A percentile compares a stretch with the other conserved stretches of the same genome.
These are phyloP conservation scores for Pyronema omphalodes DNA, from an alignment of 495 filamentous ascomycete species.

Conservation along the genomic window DNA sequence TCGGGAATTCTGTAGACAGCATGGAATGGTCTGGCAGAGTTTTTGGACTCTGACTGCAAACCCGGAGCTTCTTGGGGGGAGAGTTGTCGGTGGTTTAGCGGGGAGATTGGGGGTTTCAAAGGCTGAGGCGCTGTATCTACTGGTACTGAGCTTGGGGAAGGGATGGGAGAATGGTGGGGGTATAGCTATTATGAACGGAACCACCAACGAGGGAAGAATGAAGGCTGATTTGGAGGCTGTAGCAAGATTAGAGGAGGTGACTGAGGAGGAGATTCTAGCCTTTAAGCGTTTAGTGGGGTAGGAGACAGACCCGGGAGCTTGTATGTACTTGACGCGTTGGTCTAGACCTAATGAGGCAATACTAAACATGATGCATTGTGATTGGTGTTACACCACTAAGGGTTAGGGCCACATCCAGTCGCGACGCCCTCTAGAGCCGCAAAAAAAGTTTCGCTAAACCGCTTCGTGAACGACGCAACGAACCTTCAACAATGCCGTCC, in stretches of 20 bases:
- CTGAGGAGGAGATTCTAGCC: conserved; percentile 26
- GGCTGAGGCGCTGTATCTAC: conserved; percentile 38
- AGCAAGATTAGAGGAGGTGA: conserved; percentile 33
- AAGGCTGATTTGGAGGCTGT: conserved; percentile 40
- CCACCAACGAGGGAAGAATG: conserved; percentile 45
- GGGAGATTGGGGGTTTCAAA: conserved; percentile 26
- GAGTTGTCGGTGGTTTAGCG: conserved; percentile 36
- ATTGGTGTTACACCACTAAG: too few relatives aligned
- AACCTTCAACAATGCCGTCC: conserved; percentile 4
- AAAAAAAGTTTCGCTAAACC: conserved; percentile 3
- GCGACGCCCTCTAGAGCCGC: neutral
- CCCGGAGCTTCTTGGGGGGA: conserved; percentile 34
- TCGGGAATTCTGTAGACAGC: conserved; percentile 41
- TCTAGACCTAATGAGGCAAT: too few relatives aligned
- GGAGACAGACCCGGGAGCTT: neutral
- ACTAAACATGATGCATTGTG: too few relatives aligned
- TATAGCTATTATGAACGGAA: conserved; percentile 50
- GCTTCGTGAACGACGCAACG: neutral
- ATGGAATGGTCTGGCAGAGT: conserved; percentile 47
- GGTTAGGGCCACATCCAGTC: too few relatives aligned
- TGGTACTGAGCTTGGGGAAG: conserved; percentile 41
- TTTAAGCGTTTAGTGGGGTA: conserved; percentile 27
- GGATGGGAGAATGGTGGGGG: conserved; percentile 25
- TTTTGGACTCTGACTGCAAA: conserved; percentile 74
- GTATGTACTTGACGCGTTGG: too few relatives aligned